These are phyloP conservation scores for Backusella tarrabulga DNA, from an alignment of 192 early-diverging fungal species.

Conservation along the genomic window DNA sequence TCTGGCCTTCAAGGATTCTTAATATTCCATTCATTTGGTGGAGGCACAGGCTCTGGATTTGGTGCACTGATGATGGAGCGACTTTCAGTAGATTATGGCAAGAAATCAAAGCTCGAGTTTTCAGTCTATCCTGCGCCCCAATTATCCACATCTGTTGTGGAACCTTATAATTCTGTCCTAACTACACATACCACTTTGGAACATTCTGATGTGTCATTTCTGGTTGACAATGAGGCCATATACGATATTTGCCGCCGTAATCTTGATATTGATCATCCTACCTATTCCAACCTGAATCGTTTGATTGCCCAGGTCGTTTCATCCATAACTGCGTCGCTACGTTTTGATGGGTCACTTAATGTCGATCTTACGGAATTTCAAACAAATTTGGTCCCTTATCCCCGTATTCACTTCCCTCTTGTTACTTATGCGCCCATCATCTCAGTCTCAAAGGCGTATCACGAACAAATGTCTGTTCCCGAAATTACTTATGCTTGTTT, in stretches of 20 bases:
- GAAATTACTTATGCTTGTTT: conserved; percentile 98
- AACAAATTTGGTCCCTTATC: conserved; percentile 99
- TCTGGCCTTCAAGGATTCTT: conserved; percentile 98
- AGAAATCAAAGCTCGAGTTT: conserved; percentile 60
- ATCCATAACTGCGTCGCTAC: conserved; percentile 97
- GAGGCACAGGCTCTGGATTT: conserved; percentile 89
- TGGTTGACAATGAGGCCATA: conserved; percentile 99
- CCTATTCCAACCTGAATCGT: conserved; percentile 96
- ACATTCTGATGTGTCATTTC: conserved; percentile 98
- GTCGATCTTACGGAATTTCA: conserved; percentile 99
- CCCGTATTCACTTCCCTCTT: conserved; percentile 98
- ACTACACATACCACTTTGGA: conserved; percentile 99
- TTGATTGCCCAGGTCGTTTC: conserved; percentile 99
- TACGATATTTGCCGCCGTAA: conserved; percentile 99
- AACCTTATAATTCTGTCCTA: conserved; percentile 99
- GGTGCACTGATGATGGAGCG: conserved; percentile 43
- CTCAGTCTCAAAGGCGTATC: conserved; percentile 92
- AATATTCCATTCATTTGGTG: conserved; percentile 99
- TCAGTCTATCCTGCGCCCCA: conserved; percentile 99
- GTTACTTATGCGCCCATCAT: conserved; percentile 97
- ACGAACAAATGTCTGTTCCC: conserved; percentile 91
- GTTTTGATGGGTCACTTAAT: conserved; percentile 98
- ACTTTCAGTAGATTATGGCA: conserved; percentile 42
- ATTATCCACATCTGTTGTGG: conserved; percentile 95
- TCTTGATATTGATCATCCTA: conserved; percentile 94